Base-by-base conservation (phyloP, 2,329 filamentous ascomycete genomes). In the Fusarium sp. region DNA sequence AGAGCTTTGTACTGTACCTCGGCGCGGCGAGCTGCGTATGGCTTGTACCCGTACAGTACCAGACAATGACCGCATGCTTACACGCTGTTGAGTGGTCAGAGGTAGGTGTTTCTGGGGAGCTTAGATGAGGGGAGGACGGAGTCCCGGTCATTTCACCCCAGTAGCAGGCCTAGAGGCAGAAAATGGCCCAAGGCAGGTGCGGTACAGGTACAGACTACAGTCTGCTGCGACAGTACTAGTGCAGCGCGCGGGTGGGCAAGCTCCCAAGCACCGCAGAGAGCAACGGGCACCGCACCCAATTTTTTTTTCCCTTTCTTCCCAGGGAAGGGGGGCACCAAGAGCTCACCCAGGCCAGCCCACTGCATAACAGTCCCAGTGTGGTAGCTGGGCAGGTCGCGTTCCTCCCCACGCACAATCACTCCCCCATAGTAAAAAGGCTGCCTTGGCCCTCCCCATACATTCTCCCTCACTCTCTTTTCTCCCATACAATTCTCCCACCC, bases 351-450 rank as follows among this genome's bases (percentile, higher is more conserved):
- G 64, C 65, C 65, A 69, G 65, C 51, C 65, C 66, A 69, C 47
- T 53, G 58, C 75, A 75, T 70, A 76, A 75, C 68, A 74, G 71
- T 72, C 66, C 58, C 58, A 76, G 75, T 78, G 73, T 77, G 73
- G 77, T 74, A 77, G 73, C 70, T 76, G 70, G 73, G 67, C 68
- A 76, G 73, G 75, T 70, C 75, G 74, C 75, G 74, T 76, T 77
- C 75, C 77, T 77, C 77, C 80, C 80, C 82, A 80, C 86, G 71
- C 72, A 83, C 87, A 89, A 90, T 89, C 87, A 89, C 86, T 86
- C 86, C 82, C 86, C 85, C 87, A 87, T 87, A 89, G 87, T 90
- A 89, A 90, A 90, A 90, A 89, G 87, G 86, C 85, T 84, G 84
- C 84, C 83, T 83, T 83, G 83, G 83, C 82, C 82, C 80, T 78